A percentile compares a stretch with the other conserved stretches of the same genome.
These are phyloP conservation scores for Puccinia triticina DNA, from an alignment of 1,284 basidiomycete genomes.

Conservation along the genomic window DNA sequence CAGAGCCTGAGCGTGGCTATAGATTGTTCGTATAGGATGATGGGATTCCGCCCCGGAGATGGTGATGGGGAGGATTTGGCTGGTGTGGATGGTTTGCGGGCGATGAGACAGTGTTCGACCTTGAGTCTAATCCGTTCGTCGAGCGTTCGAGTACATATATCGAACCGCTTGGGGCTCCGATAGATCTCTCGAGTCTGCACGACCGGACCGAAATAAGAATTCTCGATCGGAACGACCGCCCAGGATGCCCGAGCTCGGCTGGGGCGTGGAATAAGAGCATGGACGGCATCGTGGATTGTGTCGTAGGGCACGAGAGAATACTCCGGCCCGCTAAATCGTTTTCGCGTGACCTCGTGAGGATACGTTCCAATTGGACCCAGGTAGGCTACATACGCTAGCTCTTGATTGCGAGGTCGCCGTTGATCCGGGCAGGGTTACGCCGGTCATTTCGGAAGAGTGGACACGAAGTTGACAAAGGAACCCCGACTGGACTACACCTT, in stretches of 20 bases:
- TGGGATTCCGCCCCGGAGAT: background rate
- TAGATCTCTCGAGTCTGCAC: slow-evolving; percentile 34
- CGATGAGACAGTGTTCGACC: slow-evolving; percentile 42
- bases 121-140: slow-evolving; percentile 23
- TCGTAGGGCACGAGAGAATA: no score
- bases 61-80: background rate
- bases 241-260: background rate
- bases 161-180: slow-evolving; percentile 14
- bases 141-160: background rate
- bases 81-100: background rate
- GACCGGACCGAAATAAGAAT: slow-evolving; percentile 42
- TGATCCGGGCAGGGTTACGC: background rate
- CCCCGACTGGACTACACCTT: no score
- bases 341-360: slow-evolving; percentile 31
- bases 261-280: no score
- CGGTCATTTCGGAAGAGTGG: background rate
- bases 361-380: slow-evolving; percentile 40
- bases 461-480: no score
- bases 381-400: slow-evolving; percentile 22
- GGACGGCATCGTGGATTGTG: no score
- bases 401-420: background rate
- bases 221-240: slow-evolving; percentile 34
- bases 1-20: slow-evolving; percentile 33
- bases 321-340: no score
- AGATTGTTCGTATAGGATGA: background rate